A percentile compares a stretch with the other conserved stretches of the same genome.
phyloP scores from a whole-genome alignment of 805 yeast species.

The Schizosaccharomyces cryophilus region DNA sequence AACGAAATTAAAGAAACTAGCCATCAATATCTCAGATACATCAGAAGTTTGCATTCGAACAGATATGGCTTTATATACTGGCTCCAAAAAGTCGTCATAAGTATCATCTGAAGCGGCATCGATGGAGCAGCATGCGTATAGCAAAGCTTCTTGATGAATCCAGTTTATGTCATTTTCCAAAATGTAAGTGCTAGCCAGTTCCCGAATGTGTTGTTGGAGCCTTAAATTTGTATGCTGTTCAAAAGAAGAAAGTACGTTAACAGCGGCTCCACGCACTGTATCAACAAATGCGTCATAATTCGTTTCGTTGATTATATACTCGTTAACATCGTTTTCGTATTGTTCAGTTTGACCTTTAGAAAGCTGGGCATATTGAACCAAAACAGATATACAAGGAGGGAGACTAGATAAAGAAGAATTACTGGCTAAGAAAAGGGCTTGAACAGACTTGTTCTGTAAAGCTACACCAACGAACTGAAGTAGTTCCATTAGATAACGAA shows the following conservation, averaged over 20 bases:
- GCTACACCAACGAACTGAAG: not conserved
- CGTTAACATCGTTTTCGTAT: not conserved
- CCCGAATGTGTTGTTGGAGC: not conserved
- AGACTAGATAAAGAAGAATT: not conserved
- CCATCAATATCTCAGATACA: not conserved
- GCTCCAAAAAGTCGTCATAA: not conserved
- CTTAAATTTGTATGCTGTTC: not conserved
- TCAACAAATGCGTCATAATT: not conserved
- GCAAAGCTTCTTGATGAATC: not conserved
- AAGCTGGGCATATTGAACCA: not conserved
- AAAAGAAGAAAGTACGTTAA: not conserved
- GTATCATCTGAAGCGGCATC: not conserved
- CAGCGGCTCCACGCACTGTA: not conserved
- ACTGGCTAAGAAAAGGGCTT: not conserved
- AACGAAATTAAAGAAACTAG: not conserved
- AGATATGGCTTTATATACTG: not conserved
- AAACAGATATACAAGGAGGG: not conserved
- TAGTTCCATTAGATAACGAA: not conserved
- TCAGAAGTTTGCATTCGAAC: not conserved
- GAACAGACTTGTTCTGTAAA: not conserved
- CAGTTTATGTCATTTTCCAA: not conserved
- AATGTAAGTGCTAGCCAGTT: not conserved
- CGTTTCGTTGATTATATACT: not conserved
- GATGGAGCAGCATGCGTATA: not conserved
- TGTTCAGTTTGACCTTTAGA: not conserved